Evolutionary conservation across 306 rosid genomes (phyloP).

Genomic region (Hippophae gyantsensis): DNA sequence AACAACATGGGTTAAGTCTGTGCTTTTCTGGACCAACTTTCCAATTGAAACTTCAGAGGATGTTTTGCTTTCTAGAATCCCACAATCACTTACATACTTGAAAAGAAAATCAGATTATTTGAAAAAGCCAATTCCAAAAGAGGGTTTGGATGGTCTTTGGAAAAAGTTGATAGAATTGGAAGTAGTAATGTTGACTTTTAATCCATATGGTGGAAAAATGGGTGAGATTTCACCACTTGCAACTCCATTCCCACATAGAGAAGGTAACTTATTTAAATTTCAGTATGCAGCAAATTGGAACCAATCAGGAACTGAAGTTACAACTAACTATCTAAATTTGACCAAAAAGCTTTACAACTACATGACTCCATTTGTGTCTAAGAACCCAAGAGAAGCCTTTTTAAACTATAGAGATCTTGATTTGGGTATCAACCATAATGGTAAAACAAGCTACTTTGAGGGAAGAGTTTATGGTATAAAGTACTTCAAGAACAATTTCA

Average conservation of each 20-base stretch:
- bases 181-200: constrained; percentile 18
- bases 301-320: constrained; percentile 6
- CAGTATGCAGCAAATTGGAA: constrained; percentile 25
- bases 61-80: constrained; percentile 19
- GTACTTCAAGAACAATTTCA: constrained; percentile 69
- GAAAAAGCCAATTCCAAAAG: constrained; percentile 23
- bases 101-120: constrained; percentile 26
- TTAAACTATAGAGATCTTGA: constrained; percentile 85
- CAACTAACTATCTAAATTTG: constrained; percentile 10
- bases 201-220: constrained; percentile 29
- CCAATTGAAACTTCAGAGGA: constrained; percentile 9
- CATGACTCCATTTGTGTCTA: constrained; percentile 63
- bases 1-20: constrained; percentile 26
- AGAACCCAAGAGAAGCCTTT: constrained; percentile 66
- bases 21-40: constrained; percentile 25
- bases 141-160: constrained; percentile 20
- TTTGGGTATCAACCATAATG: constrained; percentile 63
- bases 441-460: constrained; percentile 27
- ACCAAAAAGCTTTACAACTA: constrained; percentile 29
- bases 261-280: constrained; percentile 20
- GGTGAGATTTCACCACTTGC: constrained; percentile 20
- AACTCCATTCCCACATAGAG: constrained; percentile 22
- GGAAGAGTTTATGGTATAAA: constrained; percentile 63
- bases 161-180: constrained; percentile 15
- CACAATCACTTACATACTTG: constrained; percentile 13